Percentiles rank a stretch among this genome's conserved stretches.
phyloP scores from a whole-genome alignment of 805 yeast species.

The Wickerhamomyces strasburgensis region DNA sequence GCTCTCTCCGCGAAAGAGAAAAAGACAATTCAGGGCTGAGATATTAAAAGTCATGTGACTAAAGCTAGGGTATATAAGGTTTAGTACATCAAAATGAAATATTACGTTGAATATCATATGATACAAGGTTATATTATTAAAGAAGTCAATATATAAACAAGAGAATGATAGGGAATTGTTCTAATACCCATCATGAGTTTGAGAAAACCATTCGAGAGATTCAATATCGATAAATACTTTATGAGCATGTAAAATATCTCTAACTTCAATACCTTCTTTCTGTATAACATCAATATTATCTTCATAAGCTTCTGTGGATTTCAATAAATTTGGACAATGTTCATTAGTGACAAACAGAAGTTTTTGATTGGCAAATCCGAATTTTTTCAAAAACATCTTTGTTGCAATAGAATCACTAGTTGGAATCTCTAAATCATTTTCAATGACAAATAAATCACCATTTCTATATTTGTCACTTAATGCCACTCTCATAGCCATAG shows the following conservation, averaged over 20 bases:
- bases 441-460: conserved; percentile 70
- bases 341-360: conserved; percentile 65
- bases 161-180: neutral
- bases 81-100: no score
- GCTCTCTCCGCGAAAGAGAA: no score
- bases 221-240: conserved; percentile 66
- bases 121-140: neutral
- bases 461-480: conserved; percentile 72
- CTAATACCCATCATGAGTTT: conserved; percentile 8
- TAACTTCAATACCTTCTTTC: conserved; percentile 75
- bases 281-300: conserved; percentile 58
- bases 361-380: conserved; percentile 45
- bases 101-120: no score
- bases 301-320: conserved; percentile 49
- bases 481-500: conserved; percentile 74
- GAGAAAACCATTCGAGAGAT: conserved; percentile 61
- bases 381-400: conserved; percentile 43
- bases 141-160: neutral
- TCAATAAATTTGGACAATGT: conserved; percentile 52
- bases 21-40: no score
- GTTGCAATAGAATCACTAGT: conserved; percentile 41
- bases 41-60: neutral
- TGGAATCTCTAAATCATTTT: conserved; percentile 33
- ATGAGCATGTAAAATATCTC: conserved; percentile 77
- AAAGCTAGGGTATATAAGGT: neutral